These are phyloP conservation scores for Apiotrichum brassicae DNA, from an alignment of 1,284 basidiomycete species.

Conservation along the genomic window DNA sequence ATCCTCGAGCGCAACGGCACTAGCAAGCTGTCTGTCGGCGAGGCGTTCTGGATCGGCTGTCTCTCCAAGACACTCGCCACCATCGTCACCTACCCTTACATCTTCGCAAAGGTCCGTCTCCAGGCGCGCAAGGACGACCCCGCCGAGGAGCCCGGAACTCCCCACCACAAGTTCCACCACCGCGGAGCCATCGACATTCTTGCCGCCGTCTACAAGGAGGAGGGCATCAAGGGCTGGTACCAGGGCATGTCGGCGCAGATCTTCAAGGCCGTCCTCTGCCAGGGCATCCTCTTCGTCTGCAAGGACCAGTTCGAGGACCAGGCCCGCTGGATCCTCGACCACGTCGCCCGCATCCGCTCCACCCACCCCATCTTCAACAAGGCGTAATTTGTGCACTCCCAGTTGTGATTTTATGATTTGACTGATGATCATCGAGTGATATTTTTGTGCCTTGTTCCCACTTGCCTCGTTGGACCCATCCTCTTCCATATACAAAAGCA, in stretches of 20 bases:
- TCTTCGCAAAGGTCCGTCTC: slow-evolving; percentile 79
- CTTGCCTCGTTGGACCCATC: too few species aligned
- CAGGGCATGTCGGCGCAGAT: slow-evolving; percentile 68
- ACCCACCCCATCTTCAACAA: slow-evolving; percentile 3
- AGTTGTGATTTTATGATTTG: too few species aligned
- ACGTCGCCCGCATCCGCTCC: neutral
- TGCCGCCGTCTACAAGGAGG: slow-evolving; percentile 61
- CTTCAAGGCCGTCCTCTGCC: slow-evolving; percentile 55
- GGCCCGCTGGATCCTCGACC: slow-evolving; percentile 44
- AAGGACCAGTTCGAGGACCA: slow-evolving; percentile 48
- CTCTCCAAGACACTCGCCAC: slow-evolving; percentile 94
- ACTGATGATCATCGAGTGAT: too few species aligned
- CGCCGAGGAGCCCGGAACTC: slow-evolving; percentile 12
- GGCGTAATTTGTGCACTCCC: neutral
- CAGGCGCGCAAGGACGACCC: slow-evolving; percentile 58
- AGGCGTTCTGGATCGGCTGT: slow-evolving; percentile 84
- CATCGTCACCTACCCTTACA: slow-evolving; percentile 59
- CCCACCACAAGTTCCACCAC: slow-evolving; percentile 3
- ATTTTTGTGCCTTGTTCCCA: neutral
- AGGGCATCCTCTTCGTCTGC: slow-evolving; percentile 49
- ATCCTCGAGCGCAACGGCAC: slow-evolving; percentile 31
- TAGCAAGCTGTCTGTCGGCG: slow-evolving; percentile 53
- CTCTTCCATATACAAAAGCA: neutral
- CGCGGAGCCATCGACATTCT: slow-evolving; percentile 53
- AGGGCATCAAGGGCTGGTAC: slow-evolving; percentile 89